Percentiles rank a stretch among this genome's conserved stretches.
phyloP scores from a whole-genome alignment of 1,284 basidiomycete genomes.

The Cerrena zonata region DNA sequence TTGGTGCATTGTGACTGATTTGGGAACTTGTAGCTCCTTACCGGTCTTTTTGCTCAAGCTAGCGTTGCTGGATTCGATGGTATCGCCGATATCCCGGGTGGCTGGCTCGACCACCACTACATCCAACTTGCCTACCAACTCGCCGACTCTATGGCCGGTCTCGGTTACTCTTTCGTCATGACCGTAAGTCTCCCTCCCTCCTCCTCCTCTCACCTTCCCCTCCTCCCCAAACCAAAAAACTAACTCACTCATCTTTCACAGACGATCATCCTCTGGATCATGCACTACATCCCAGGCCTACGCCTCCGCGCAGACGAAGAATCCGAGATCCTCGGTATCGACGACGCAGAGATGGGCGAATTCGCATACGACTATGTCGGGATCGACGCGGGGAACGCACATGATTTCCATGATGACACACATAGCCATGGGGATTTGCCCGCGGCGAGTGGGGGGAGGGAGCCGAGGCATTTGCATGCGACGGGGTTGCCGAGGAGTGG shows the following conservation, averaged over 20 bases:
- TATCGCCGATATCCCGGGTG: slow-evolving; percentile 65
- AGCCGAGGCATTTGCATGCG: slow-evolving; percentile 22
- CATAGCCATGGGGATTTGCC: slow-evolving; percentile 24
- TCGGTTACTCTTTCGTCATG: slow-evolving; percentile 77
- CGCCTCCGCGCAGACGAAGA: slow-evolving; percentile 77
- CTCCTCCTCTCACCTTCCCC: neutral
- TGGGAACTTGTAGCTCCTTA: slow-evolving; percentile 51
- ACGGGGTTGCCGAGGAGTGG: slow-evolving; percentile 9
- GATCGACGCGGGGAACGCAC: slow-evolving; percentile 38
- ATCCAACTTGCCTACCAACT: slow-evolving; percentile 84
- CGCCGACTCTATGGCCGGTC: slow-evolving; percentile 71
- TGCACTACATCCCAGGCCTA: slow-evolving; percentile 88
- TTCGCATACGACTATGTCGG: slow-evolving; percentile 88
- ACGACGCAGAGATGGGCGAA: slow-evolving; percentile 92
- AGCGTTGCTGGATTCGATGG: slow-evolving; percentile 85
- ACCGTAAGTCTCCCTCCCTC: slow-evolving; percentile 46
- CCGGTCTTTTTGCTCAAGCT: slow-evolving; percentile 83
- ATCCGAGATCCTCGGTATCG: slow-evolving; percentile 87
- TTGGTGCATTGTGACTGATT: slow-evolving; percentile 12
- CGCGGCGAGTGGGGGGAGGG: slow-evolving; percentile 24
- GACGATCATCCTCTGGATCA: slow-evolving; percentile 84
- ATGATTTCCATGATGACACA: slow-evolving; percentile 24
- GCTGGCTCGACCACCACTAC: slow-evolving; percentile 87
- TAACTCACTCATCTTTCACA: slow-evolving; percentile 20
- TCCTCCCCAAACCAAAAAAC: slow-evolving; percentile 1